Evolutionary conservation across 1,139 yeast genomes (phyloP), one percentile per base, ranked within the genome.

Genomic region (Taphrina betulina): DNA sequence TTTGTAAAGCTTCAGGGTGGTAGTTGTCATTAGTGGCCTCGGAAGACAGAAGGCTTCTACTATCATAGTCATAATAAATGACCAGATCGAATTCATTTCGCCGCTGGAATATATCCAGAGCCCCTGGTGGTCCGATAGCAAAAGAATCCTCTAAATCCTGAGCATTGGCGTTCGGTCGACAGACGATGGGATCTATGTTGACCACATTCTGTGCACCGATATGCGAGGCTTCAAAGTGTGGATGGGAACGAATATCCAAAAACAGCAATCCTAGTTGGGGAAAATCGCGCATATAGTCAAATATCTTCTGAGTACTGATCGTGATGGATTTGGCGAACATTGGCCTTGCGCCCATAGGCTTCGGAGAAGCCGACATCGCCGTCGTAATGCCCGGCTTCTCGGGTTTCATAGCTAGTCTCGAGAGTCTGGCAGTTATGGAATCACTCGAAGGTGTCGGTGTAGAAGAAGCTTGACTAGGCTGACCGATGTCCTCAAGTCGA

Each of bases 181-280:
- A 69, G 3, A 80, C 73, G 3, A 79, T 71, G 0, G 95, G 95
- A 57, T 85, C 95, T 12, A 88, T 77, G 66, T 89, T 84, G 16
- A 85, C 76, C 5, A 83, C 68, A 46, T 82, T 77, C 1, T 71
- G 67, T 33, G 76, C 71, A 19, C 76, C 74, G 29, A 89, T 79
- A 66, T 84, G 95, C 36, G 78, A 77, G 52, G 72, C 73, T 43
- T 78, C 76, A 67, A 76, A 86, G 40, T 78, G 82, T 22, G 74
- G 73, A 41, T 82, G 71, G 12, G 81, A 73, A 60, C 96, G 74
- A 42, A 81, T 75, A 66, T 89, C 96, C 20, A 89, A 75, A 22
- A 85, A 61, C 37, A 85, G 71, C 10, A 63, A 55, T 5, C 14
- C 5, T 29, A 52, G 48, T 17, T 53, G 58, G 2, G 64, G 61